Evolutionary conservation across 2,329 filamentous ascomycete genomes (phyloP).

Genomic region (Talaromyces sp.): DNA sequence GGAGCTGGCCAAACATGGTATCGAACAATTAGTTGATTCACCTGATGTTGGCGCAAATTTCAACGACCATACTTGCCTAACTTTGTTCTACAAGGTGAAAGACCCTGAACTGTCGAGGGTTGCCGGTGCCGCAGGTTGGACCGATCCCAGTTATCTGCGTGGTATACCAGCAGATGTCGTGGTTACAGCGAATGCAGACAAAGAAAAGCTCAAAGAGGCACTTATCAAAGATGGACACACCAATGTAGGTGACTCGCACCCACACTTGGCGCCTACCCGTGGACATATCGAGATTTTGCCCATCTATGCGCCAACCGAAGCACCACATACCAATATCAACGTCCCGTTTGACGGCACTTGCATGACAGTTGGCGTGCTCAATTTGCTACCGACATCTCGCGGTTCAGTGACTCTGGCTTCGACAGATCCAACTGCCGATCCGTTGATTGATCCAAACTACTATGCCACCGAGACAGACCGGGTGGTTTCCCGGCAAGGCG

Average conservation of each 20-base stretch:
- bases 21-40: slow-evolving; percentile 52
- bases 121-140: not conserved
- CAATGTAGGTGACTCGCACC: not conserved
- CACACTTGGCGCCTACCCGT: not conserved
- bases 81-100: not conserved
- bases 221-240: not conserved
- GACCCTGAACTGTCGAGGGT: not conserved
- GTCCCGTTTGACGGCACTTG: not conserved
- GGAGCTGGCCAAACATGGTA: slow-evolving; percentile 51
- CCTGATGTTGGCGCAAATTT: slow-evolving; percentile 56
- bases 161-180: not conserved
- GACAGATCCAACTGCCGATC: not conserved
- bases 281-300: slow-evolving; percentile 5
- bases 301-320: not conserved
- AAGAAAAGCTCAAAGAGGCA: not conserved
- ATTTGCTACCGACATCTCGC: slow-evolving; percentile 3
- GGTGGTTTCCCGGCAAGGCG: not conserved
- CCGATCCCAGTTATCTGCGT: not conserved
- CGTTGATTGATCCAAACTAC: slow-evolving; percentile 5
- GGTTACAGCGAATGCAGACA: not conserved
- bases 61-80: slow-evolving; percentile 46
- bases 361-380: not conserved
- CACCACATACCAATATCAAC: not conserved
- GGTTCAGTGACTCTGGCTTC: slow-evolving; percentile 5
- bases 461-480: slow-evolving; percentile 1